phyloP scores from a whole-genome alignment of 257 asterid species.

The Jacaranda copaia region DNA sequence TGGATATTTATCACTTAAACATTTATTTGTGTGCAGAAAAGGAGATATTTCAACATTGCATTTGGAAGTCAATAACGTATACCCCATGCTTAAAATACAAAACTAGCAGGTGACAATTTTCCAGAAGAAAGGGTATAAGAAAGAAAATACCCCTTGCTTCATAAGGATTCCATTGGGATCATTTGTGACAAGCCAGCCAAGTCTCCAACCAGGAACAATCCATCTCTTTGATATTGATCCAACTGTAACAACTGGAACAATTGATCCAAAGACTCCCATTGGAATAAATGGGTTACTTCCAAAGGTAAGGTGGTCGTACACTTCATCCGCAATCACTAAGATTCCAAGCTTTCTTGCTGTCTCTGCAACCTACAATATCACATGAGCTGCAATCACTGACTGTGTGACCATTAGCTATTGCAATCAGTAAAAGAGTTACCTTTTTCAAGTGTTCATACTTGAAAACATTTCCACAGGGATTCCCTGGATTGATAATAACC shows the following conservation, averaged over 20 bases:
- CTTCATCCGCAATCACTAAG: constrained; percentile 85
- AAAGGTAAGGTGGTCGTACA: constrained; percentile 71
- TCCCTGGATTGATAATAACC: constrained; percentile 90
- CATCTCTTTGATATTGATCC: constrained; percentile 90
- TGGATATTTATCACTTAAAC: no score
- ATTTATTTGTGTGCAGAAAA: no score
- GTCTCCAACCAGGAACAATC: constrained; percentile 90
- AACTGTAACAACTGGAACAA: constrained; percentile 69
- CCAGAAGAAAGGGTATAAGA: not conserved
- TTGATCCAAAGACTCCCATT: constrained; percentile 86
- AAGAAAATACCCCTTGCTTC: constrained; percentile 64
- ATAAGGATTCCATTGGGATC: constrained; percentile 72
- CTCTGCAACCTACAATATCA: constrained; percentile 68
- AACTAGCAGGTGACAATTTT: not conserved
- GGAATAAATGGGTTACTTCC: constrained; percentile 80
- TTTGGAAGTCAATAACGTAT: not conserved
- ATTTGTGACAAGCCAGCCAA: constrained; percentile 79
- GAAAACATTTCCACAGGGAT: constrained; percentile 94
- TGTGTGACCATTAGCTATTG: not conserved
- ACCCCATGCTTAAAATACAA: not conserved
- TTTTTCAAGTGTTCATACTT: constrained; percentile 72
- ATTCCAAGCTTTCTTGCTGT: constrained; percentile 85
- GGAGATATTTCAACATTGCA: not conserved
- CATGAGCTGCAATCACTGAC: not conserved
- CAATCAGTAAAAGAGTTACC: constrained; percentile 46